Conservation (phyloP, 139 green algal species). For the Coccomyxa sp. region DNA sequence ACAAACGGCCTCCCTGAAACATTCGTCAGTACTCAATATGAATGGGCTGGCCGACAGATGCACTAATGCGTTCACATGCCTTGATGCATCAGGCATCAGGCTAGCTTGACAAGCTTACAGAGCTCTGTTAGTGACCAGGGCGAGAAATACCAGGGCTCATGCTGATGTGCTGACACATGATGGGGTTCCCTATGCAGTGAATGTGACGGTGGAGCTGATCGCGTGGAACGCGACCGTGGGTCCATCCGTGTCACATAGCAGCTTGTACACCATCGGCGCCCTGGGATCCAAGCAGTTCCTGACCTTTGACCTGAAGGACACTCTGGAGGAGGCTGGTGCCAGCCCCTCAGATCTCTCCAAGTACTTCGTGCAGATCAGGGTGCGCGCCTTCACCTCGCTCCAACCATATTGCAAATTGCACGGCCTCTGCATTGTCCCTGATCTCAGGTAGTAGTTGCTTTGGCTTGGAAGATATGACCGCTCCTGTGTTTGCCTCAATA, state of each 20-base stretch:
- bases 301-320: neutral
- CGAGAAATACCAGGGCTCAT: too few species aligned
- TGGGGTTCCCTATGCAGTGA: neutral
- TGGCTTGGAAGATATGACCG: neutral
- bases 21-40: too few species aligned
- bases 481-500: neutral
- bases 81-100: too few species aligned
- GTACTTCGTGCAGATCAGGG: neutral
- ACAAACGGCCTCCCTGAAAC: neutral
- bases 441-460: neutral
- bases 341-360: slow-evolving; percentile 4
- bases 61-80: too few species aligned
- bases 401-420: neutral
- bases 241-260: neutral
- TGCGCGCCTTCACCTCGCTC: neutral
- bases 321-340: slow-evolving; percentile 3
- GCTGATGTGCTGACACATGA: too few species aligned
- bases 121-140: too few species aligned
- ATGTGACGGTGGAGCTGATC: slow-evolving; percentile 11
- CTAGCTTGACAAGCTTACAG: too few species aligned
- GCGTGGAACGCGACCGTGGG: neutral
- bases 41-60: too few species aligned
- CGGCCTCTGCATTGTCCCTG: too few species aligned
- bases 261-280: neutral
- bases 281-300: slow-evolving; percentile 6